phyloP scores from a whole-genome alignment of 2,329 filamentous ascomycete species.

The Cytospora paraplurivora region DNA sequence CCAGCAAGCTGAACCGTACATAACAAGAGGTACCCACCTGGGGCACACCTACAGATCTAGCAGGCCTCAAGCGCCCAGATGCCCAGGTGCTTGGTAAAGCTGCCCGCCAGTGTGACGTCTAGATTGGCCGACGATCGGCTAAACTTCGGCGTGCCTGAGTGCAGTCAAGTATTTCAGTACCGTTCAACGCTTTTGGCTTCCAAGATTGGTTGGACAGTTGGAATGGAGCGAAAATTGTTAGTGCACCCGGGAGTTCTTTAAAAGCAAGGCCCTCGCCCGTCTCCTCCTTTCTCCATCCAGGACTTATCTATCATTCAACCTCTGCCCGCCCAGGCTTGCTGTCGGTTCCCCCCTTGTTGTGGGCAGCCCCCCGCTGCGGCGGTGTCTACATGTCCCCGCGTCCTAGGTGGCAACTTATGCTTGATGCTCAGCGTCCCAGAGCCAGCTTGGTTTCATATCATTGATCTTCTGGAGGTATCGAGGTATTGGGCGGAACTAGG shows the following conservation, averaged over 20 bases:
- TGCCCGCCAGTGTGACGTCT: constrained; percentile 13
- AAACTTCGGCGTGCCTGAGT: constrained; percentile 6
- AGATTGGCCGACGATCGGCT: constrained; percentile 2
- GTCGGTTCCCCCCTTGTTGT: background rate
- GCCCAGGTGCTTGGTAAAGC: background rate
- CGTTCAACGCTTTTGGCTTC: background rate
- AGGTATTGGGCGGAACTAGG: constrained; percentile 9
- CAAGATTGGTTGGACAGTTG: background rate
- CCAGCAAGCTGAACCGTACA: background rate
- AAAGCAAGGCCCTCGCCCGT: constrained; percentile 22
- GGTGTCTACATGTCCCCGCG: background rate
- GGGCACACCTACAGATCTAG: background rate
- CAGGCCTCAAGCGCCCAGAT: too few species aligned
- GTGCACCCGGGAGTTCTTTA: constrained; percentile 22
- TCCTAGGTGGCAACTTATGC: background rate
- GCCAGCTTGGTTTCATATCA: background rate
- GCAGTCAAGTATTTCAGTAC: background rate
- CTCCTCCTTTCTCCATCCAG: background rate
- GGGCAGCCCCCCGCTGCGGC: background rate
- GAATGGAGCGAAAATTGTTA: constrained; percentile 18
- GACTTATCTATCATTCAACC: background rate
- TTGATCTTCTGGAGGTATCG: constrained; percentile 9
- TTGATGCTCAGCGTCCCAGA: background rate
- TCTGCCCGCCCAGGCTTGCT: background rate
- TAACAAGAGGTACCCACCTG: background rate